These are phyloP conservation scores for Fraxinus excelsior DNA, from an alignment of 257 asterid genomes.

Conservation along the genomic window DNA sequence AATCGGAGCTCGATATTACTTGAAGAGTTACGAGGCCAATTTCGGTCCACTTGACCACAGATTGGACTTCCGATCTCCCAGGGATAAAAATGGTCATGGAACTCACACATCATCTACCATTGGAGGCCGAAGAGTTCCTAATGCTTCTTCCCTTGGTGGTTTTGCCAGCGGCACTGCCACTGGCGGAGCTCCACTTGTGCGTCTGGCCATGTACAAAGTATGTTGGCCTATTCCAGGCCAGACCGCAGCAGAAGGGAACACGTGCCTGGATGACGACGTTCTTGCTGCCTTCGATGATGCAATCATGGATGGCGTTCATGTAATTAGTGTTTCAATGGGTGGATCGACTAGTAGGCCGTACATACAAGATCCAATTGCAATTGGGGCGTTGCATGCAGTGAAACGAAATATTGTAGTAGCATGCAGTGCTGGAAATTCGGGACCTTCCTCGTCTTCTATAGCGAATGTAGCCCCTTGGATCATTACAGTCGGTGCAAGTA, in stretches of 20 bases:
- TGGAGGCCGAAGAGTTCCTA: conserved; percentile 39
- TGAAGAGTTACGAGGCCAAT: conserved; percentile 33
- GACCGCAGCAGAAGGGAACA: conserved; percentile 4
- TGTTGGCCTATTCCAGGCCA: conserved; percentile 39
- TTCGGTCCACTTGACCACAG: conserved; percentile 30
- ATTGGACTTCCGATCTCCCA: conserved; percentile 35
- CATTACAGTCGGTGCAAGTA: conserved; percentile 45
- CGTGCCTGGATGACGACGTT: conserved; percentile 33
- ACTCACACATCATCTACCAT: conserved; percentile 45
- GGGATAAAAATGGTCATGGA: conserved; percentile 47
- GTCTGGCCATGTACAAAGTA: conserved; percentile 45
- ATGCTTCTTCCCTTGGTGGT: conserved; percentile 42
- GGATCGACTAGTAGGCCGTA: conserved; percentile 16
- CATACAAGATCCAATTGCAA: conserved; percentile 19
- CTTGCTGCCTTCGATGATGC: conserved; percentile 47
- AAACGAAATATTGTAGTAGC: conserved; percentile 34
- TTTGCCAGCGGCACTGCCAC: conserved; percentile 38
- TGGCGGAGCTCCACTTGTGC: conserved; percentile 48
- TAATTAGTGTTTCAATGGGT: conserved; percentile 37
- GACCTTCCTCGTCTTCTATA: conserved; percentile 30
- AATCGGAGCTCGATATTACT: conserved; percentile 50
- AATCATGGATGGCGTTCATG: too few species aligned
- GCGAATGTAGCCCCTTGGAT: conserved; percentile 47
- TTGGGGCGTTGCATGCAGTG: conserved; percentile 39
- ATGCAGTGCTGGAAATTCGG: conserved; percentile 41